Evolutionary conservation across 139 green algal genomes (phyloP).

Genomic region (Spirogloea muscicola): DNA sequence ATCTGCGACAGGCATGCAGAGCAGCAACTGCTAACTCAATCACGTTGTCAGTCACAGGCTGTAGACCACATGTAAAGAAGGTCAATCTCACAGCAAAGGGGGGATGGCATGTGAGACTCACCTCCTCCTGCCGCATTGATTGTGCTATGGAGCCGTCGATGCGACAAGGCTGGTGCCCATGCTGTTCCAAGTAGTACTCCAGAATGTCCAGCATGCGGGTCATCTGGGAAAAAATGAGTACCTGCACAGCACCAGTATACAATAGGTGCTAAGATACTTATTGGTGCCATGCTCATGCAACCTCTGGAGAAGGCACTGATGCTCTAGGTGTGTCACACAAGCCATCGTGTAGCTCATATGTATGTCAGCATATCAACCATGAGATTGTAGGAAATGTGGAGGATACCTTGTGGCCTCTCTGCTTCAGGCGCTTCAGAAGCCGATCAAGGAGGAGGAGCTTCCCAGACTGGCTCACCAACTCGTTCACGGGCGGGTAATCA

Average conservation of each 20-base stretch:
- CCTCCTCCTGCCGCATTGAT: conserved; percentile 65
- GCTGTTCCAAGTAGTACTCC: conserved; percentile 79
- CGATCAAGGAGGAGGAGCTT: conserved; percentile 92
- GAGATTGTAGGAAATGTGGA: no score
- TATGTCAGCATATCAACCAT: no score
- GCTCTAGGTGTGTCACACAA: background rate
- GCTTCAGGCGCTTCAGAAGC: conserved; percentile 59
- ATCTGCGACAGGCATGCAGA: no score
- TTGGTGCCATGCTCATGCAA: background rate
- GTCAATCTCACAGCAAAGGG: no score
- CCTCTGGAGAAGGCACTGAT: background rate
- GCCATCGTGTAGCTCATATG: no score
- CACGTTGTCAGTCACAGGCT: no score
- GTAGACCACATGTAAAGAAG: no score
- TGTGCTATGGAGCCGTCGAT: conserved; percentile 83
- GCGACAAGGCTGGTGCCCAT: conserved; percentile 68
- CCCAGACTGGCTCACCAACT: conserved; percentile 81
- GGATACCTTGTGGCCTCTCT: conserved; percentile 65
- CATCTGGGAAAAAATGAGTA: conserved; percentile 97
- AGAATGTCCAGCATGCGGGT: conserved; percentile 96
- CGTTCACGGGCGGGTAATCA: conserved; percentile 61
- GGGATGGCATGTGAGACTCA: no score
- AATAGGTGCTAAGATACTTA: background rate
- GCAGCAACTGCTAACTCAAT: no score
- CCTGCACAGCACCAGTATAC: conserved; percentile 31